Percentiles rank a stretch among this genome's conserved stretches.
Conservation (phyloP, 306 rosid species). For the Dalbergia cultrata region DNA sequence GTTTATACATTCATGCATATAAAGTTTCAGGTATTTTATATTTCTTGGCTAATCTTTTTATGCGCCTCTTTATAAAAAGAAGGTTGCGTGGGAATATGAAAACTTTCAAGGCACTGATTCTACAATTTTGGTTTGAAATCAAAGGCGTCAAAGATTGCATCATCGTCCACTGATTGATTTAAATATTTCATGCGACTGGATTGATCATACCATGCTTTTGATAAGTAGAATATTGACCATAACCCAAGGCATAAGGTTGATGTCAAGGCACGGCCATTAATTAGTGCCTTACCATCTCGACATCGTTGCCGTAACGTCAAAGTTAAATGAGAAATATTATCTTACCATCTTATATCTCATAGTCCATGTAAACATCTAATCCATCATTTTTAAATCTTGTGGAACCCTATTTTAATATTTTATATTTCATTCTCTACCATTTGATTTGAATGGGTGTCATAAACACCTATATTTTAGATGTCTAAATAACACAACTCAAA, state of each 20-base stretch:
- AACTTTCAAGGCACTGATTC: neutral
- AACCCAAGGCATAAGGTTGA: neutral
- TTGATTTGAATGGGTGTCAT: too few species aligned
- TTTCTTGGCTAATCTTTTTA: neutral
- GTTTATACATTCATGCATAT: too few species aligned
- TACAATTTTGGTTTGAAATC: conserved; percentile 19
- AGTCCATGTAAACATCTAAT: too few species aligned
- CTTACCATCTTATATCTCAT: too few species aligned
- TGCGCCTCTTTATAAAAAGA: neutral
- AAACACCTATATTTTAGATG: too few species aligned
- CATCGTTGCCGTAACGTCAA: neutral
- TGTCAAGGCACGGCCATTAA: neutral
- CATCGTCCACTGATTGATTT: neutral
- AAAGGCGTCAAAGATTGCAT: conserved; percentile 34
- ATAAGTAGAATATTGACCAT: neutral
- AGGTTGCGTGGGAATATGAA: neutral
- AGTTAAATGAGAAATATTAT: too few species aligned
- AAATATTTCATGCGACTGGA: conserved; percentile 26
- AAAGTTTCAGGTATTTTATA: neutral
- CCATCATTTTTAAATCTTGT: too few species aligned
- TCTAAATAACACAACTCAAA: too few species aligned
- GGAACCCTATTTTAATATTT: too few species aligned
- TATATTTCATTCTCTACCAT: too few species aligned
- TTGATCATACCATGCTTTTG: neutral
- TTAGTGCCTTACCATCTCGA: neutral